Evolutionary conservation across 169 alveolate species (phyloP).

Genomic region (Condylostoma magnum): DNA sequence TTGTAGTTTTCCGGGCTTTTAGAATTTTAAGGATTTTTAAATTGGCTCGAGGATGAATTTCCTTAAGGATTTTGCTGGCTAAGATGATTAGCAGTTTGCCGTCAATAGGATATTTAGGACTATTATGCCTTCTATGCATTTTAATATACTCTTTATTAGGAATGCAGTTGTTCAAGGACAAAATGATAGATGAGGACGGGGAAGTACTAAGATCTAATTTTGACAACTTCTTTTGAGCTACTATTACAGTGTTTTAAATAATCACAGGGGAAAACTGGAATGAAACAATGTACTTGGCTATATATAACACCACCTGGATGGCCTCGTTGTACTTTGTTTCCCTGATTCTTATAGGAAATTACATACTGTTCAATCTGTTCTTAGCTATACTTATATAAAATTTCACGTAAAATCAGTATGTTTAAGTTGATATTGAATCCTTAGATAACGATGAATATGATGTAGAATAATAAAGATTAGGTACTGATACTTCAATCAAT

Average conservation of each 20-base stretch:
- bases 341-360: constrained; percentile 48
- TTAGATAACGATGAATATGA: not conserved
- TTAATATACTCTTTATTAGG: constrained; percentile 51
- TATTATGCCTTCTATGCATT: constrained; percentile 31
- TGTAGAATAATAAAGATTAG: not conserved
- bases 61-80: not conserved
- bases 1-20: not conserved
- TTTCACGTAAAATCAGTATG: constrained; percentile 37
- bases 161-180: constrained; percentile 43
- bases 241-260: constrained; percentile 43
- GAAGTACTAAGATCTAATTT: constrained; percentile 39
- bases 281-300: constrained; percentile 18
- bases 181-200: constrained; percentile 39
- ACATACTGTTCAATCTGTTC: constrained; percentile 57
- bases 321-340: constrained; percentile 45
- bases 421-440: too few relatives aligned
- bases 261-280: constrained; percentile 62
- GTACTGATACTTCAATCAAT: too few relatives aligned
- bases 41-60: constrained; percentile 24
- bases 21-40: constrained; percentile 26
- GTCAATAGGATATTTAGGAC: not conserved
- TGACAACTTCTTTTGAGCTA: constrained; percentile 29
- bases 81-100: not conserved
- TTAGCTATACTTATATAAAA: constrained; percentile 55
- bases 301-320: constrained; percentile 24